These are phyloP conservation scores for Alternaria postmessia DNA, from an alignment of 2,329 filamentous ascomycete species.

Conservation along the genomic window DNA sequence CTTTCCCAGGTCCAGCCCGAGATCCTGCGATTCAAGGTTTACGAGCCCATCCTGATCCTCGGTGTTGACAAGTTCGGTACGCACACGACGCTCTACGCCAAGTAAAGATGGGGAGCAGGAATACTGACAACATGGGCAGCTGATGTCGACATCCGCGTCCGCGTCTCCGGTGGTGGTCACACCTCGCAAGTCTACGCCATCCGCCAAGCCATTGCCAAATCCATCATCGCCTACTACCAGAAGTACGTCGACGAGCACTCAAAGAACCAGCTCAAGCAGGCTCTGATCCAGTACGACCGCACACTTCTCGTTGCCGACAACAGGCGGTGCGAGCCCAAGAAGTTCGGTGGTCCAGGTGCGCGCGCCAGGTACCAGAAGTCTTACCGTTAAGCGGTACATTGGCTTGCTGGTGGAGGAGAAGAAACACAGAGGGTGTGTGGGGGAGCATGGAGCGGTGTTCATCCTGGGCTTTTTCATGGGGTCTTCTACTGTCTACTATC, in stretches of 20 bases:
- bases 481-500: conserved; percentile 32
- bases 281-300: conserved; percentile 93
- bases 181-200: conserved; percentile 97
- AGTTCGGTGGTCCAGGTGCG: conserved; percentile 92
- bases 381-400: conserved; percentile 78
- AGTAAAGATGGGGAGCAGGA: conserved; percentile 13
- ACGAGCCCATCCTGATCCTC: conserved; percentile 97
- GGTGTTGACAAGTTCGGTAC: conserved; percentile 93
- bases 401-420: conserved; percentile 10
- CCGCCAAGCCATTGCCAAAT: conserved; percentile 98
- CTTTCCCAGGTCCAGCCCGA: conserved; percentile 93
- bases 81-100: conserved; percentile 29
- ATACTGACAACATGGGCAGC: conserved; percentile 52
- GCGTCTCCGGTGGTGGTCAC: conserved; percentile 96
- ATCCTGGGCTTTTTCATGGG: conserved; percentile 49
- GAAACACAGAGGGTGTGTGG: conserved; percentile 27
- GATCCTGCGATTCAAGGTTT: conserved; percentile 99
- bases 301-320: conserved; percentile 99
- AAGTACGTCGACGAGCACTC: conserved; percentile 99
- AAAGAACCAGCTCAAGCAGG: conserved; percentile 99
- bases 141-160: conserved; percentile 95
- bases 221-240: conserved; percentile 97
- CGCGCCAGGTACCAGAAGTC: conserved; percentile 98
- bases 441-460: conserved; percentile 49
- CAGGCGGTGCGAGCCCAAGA: conserved; percentile 99